Evolutionary conservation across 495 filamentous ascomycete genomes (phyloP).

Genomic region (Wilcoxina mikolae): DNA sequence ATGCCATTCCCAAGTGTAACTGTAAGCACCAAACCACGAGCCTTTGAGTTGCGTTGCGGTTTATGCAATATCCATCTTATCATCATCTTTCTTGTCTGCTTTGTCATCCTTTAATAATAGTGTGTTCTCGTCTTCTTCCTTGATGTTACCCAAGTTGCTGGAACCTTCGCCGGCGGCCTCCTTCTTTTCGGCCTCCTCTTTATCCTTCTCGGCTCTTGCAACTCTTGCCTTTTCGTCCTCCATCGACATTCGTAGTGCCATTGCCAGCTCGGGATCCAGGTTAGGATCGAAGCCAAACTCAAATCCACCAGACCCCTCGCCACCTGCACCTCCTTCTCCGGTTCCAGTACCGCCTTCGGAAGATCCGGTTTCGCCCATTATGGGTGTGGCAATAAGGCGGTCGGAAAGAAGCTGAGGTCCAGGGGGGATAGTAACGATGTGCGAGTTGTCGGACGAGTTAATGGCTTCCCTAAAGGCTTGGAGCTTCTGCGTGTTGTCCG

Average conservation of each 20-base stretch:
- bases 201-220: conserved; percentile 65
- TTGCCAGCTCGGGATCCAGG: conserved; percentile 78
- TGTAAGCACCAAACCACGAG: too few relatives aligned
- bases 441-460: conserved; percentile 74
- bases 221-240: conserved; percentile 92
- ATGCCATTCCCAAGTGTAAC: too few relatives aligned
- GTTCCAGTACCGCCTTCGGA: conserved; percentile 35
- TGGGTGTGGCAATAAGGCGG: conserved; percentile 78
- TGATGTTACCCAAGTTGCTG: conserved; percentile 54
- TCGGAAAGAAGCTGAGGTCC: conserved; percentile 84
- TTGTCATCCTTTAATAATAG: conserved; percentile 54
- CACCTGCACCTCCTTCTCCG: conserved; percentile 42
- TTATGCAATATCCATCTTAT: conserved; percentile 83
- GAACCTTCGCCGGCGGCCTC: conserved; percentile 27
- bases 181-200: conserved; percentile 52
- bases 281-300: conserved; percentile 69
- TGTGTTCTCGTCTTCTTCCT: conserved; percentile 60
- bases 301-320: conserved; percentile 43
- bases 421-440: conserved; percentile 80
- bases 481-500: conserved; percentile 81
- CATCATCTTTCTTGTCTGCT: conserved; percentile 47
- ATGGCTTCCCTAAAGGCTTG: conserved; percentile 84
- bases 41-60: too few relatives aligned
- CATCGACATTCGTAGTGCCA: conserved; percentile 93
- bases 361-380: conserved; percentile 46